Evolutionary conservation across 352 stramenopile genomes (phyloP).

Genomic region (Pythium biforme): DNA sequence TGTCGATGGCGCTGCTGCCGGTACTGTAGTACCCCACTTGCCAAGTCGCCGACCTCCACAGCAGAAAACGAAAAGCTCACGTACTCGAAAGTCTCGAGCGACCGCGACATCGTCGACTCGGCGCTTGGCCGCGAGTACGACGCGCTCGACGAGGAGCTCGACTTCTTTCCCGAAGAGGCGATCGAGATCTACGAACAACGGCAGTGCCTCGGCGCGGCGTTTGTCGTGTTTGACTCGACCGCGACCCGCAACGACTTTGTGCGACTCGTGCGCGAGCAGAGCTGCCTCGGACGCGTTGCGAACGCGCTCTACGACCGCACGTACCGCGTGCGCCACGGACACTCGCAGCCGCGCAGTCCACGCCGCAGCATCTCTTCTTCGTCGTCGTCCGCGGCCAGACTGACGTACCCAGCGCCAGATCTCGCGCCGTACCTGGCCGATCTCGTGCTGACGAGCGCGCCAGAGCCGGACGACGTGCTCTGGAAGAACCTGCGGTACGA

Average conservation of each 20-base stretch:
- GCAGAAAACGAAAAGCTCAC: constrained; percentile 6
- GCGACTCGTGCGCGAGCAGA: constrained; percentile 44
- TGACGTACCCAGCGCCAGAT: too few species aligned
- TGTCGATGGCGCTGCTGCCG: constrained; percentile 44
- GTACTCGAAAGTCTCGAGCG: constrained; percentile 33
- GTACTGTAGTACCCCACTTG: neutral
- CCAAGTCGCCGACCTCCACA: neutral
- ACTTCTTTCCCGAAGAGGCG: constrained; percentile 70
- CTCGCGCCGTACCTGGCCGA: constrained; percentile 43
- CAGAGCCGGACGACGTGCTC: constrained; percentile 74
- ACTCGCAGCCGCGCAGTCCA: constrained; percentile 17
- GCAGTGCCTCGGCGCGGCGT: constrained; percentile 61
- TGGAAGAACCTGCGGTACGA: constrained; percentile 74
- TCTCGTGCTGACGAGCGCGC: constrained; percentile 63
- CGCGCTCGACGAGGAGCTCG: constrained; percentile 60
- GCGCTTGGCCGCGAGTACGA: constrained; percentile 25
- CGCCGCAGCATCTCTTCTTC: neutral
- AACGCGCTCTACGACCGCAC: constrained; percentile 42
- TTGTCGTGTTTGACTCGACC: constrained; percentile 71
- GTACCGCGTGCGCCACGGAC: constrained; percentile 15
- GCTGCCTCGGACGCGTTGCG: constrained; percentile 33
- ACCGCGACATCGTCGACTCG: constrained; percentile 32
- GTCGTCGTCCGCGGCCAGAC: neutral
- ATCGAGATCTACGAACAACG: constrained; percentile 57
- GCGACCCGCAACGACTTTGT: constrained; percentile 61